Conservation (phyloP, 257 asterid genomes). For the Salvia miltiorrhiza region DNA sequence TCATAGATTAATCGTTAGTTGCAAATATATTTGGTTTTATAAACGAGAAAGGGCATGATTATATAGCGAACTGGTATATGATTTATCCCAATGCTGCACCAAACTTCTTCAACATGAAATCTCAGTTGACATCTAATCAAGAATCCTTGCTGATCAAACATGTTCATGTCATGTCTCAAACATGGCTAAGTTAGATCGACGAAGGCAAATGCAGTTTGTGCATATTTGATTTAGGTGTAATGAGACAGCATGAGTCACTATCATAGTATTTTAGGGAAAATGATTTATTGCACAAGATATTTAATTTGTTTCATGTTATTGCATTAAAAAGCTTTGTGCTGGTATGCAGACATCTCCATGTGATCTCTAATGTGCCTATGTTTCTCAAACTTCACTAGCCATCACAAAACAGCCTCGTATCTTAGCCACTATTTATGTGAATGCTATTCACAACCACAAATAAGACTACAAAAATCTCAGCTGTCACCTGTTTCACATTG, state of each 20-base stretch:
- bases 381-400: not conserved
- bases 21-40: too few relatives aligned
- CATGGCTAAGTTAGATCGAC: too few relatives aligned
- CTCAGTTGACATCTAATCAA: too few relatives aligned
- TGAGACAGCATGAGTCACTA: not conserved
- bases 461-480: too few relatives aligned
- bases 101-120: too few relatives aligned
- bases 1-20: too few relatives aligned
- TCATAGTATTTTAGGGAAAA: not conserved
- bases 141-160: not conserved
- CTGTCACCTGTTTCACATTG: too few relatives aligned
- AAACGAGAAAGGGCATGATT: too few relatives aligned
- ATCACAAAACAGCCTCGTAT: not conserved
- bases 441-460: not conserved
- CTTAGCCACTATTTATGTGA: not conserved
- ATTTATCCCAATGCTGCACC: too few relatives aligned
- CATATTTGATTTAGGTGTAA: not conserved
- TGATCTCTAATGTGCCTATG: not conserved
- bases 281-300: not conserved
- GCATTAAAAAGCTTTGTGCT: not conserved
- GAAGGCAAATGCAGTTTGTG: too few relatives aligned
- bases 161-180: not conserved
- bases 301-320: not conserved
- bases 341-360: slow-evolving; percentile 25
- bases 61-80: too few relatives aligned